Evolutionary conservation across 2,329 filamentous ascomycete species (phyloP).

Genomic region (Alternaria tenuissima): DNA sequence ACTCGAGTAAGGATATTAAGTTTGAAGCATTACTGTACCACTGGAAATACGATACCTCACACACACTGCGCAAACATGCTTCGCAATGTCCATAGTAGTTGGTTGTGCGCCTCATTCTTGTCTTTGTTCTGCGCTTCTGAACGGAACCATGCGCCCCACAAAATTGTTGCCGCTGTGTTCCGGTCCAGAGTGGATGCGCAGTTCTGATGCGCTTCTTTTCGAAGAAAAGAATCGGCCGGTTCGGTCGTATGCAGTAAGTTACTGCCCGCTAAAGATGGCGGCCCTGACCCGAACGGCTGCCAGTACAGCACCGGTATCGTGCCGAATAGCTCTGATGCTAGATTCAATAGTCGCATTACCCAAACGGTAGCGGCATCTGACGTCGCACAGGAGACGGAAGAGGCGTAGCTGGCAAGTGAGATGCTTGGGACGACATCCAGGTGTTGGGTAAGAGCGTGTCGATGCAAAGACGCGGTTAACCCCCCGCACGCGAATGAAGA

Average conservation of each 20-base stretch:
- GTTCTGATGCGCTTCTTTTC: slow-evolving; percentile 5
- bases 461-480: neutral
- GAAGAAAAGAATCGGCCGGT: neutral
- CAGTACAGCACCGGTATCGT: slow-evolving; percentile 1
- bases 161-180: neutral
- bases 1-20: neutral
- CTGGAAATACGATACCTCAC: neutral
- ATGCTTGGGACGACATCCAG: neutral
- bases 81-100: neutral
- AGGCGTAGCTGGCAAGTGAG: slow-evolving; percentile 6
- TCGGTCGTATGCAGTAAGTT: neutral
- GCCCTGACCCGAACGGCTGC: slow-evolving; percentile 3
- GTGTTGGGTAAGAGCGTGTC: neutral
- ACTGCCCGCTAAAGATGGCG: slow-evolving; percentile 2
- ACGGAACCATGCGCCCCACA: neutral
- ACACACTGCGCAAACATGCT: neutral
- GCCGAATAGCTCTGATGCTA: slow-evolving; percentile 3
- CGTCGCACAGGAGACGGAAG: slow-evolving; percentile 7
- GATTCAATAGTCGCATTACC: neutral
- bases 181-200: slow-evolving; percentile 7
- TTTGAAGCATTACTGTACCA: neutral
- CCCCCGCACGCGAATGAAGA: slow-evolving; percentile 2
- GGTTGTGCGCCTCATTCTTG: slow-evolving; percentile 2
- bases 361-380: slow-evolving; percentile 6
- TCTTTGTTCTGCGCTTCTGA: slow-evolving; percentile 1